Evolutionary conservation across 116 monocot genomes (phyloP), one percentile per base, ranked within the genome.

Genomic region (Cymodocea nodosa): DNA sequence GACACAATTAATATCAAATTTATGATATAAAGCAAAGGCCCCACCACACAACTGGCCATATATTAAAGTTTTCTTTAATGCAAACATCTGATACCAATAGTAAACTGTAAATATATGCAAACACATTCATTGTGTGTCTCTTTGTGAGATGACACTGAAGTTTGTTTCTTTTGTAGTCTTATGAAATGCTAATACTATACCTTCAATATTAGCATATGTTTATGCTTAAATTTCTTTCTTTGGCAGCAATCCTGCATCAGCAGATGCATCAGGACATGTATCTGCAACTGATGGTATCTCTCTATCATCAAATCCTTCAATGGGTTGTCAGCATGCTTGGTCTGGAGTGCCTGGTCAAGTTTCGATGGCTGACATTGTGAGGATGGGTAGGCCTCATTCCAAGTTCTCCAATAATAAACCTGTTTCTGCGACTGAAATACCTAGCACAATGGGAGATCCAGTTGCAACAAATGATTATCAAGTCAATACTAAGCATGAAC

Each of bases 331-430:
- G 16, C 62, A 80, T 63, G 73, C 67, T 67, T 90, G 94, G 94
- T 54, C 65, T 25, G 77, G 79, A 49, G 68, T 67, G 40, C 75
- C 89, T 12, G 94, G 94, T 24, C 90, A 85, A 52, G 23, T 80
- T 57, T 87, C 94, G 15, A 84, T 94, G 84, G 94, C 94, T 55
- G 94, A 94, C 67, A 79, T 94, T 74, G 94, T 94, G 15, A 94
- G 86, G 74, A 89, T 84, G 89, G 90, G 94, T 15, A 78, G 75
- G 62, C 83, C 90, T 81, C 87, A 77, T 71, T 64, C 62, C 64
- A 94, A 81, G 74, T 23, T 75, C 34, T 56, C 75, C 50, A 57
- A 35, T 35, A 52, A 65, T 35, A 52, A 65, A 57, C 60, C 82
- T 16, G 23, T 34, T 51, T 59, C 59, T 50, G 23, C 67, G 36